Evolutionary conservation across 2,329 filamentous ascomycete genomes (phyloP), one percentile per base, ranked within the genome.

Genomic region (Laburnicola sp.): DNA sequence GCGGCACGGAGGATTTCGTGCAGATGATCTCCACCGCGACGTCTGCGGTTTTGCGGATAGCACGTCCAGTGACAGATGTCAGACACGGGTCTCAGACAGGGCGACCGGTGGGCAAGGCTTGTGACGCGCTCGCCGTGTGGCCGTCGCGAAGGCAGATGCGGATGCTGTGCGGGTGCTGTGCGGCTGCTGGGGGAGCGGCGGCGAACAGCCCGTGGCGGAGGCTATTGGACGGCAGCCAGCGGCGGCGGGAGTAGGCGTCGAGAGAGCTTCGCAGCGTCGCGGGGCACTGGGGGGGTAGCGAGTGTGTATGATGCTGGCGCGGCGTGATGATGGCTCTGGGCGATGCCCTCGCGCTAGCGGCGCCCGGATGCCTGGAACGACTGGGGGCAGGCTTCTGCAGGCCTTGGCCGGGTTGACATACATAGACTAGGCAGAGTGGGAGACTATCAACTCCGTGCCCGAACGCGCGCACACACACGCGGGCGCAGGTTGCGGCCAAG

Each of bases 21-120:
- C 78, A 80, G 77, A 79, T 80, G 77, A 80, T 79, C 74, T 75
- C 69, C 65, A 50, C 53, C 53, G 58, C 54, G 62, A 53, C 53
- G 37, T 57, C 59, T 60, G 59, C 50, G 54, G 58, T 51, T 57
- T 50, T 53, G 40, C 34, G 54, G 47, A 57, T 49, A 54, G 49
- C 58, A 53, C 43, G 60, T 48, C 70, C 67, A 73, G 70, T 73
- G 68, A 58, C 64, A 62, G 60, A 59, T 62, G 64, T 64, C 62
- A 65, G 68, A 70, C 65, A 67, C 52, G 53, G 57, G 66, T 71
- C 66, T 71, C 58, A 69, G 64, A 66, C 57, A 58, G 46, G 44
- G 54, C 58, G 62, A 58, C 58, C 52, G 64, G 62, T 65, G 65
- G 48, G 60, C 59, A 59, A 64, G 65, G 69, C 68, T 70, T 73